These are phyloP conservation scores for Cerrena zonata DNA, from an alignment of 1,284 basidiomycete species.

Conservation along the genomic window DNA sequence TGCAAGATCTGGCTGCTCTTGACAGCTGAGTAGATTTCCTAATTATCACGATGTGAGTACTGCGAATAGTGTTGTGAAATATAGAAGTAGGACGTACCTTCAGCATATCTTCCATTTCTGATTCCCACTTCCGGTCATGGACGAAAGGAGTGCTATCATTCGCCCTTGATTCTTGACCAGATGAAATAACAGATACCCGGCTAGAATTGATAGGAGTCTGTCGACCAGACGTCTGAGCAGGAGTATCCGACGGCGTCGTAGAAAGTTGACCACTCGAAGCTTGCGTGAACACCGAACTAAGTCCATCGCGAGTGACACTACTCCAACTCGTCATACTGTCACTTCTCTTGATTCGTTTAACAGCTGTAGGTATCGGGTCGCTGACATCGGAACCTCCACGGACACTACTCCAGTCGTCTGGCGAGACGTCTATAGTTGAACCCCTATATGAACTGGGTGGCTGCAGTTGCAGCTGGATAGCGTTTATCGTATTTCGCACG, in stretches of 20 bases:
- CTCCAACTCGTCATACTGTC: constrained; percentile 80
- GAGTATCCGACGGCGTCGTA: constrained; percentile 26
- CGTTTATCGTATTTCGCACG: constrained; percentile 83
- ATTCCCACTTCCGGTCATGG: constrained; percentile 72
- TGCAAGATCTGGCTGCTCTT: constrained; percentile 88
- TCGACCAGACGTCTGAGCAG: constrained; percentile 26
- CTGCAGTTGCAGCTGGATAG: constrained; percentile 73
- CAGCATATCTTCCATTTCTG: constrained; percentile 77
- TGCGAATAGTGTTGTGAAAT: constrained; percentile 9
- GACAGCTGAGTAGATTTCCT: constrained; percentile 93
- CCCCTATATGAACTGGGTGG: constrained; percentile 35
- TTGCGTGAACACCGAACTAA: constrained; percentile 30
- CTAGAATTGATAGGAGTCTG: constrained; percentile 37
- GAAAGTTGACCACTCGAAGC: constrained; percentile 24
- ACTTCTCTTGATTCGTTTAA: constrained; percentile 62
- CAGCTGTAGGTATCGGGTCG: constrained; percentile 33
- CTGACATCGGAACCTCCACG: constrained; percentile 46
- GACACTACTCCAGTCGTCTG: constrained; percentile 60
- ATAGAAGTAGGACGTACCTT: constrained; percentile 48
- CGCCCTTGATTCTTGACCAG: constrained; percentile 35
- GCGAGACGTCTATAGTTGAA: constrained; percentile 59
- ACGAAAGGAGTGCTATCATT: constrained; percentile 30
- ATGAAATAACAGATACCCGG: constrained; percentile 35
- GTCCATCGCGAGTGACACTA: constrained; percentile 58
- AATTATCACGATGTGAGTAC: constrained; percentile 9